Conservation (phyloP, 306 rosid species). For the Abrus pulchellus region DNA sequence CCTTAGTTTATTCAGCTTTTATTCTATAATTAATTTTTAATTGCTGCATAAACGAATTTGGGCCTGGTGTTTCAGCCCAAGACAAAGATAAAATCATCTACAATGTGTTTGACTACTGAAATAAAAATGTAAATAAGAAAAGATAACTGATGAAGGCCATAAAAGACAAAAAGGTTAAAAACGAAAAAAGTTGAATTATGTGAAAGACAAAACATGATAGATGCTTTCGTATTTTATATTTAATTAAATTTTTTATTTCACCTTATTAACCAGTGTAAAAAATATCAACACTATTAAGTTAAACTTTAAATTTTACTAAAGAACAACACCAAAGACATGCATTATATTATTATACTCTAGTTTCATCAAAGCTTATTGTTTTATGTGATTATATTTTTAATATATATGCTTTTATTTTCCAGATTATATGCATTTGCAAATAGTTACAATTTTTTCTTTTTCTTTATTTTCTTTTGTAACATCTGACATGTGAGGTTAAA, state of each 20-base stretch:
- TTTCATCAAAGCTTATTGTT: too few species aligned
- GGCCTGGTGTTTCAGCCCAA: conserved; percentile 31
- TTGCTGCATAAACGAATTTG: not conserved
- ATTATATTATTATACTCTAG: too few species aligned
- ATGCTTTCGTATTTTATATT: too few species aligned
- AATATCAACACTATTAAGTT: too few species aligned
- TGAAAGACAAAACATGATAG: not conserved
- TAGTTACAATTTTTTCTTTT: not conserved
- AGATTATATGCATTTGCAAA: not conserved
- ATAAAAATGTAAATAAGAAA: not conserved
- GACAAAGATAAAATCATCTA: not conserved
- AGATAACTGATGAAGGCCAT: not conserved
- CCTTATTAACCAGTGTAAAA: not conserved
- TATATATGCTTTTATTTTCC: not conserved
- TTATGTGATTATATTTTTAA: not conserved
- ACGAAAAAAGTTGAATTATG: not conserved
- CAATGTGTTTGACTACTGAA: not conserved
- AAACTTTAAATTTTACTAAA: not conserved
- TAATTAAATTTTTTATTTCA: not conserved
- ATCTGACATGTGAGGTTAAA: conserved; percentile 5
- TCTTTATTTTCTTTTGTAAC: not conserved
- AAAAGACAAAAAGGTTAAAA: not conserved
- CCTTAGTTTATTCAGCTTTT: too few species aligned
- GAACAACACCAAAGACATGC: too few species aligned
- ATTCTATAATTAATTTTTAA: too few species aligned